phyloP scores from a whole-genome alignment of 1,284 basidiomycete species.

The Boletus mariae region DNA sequence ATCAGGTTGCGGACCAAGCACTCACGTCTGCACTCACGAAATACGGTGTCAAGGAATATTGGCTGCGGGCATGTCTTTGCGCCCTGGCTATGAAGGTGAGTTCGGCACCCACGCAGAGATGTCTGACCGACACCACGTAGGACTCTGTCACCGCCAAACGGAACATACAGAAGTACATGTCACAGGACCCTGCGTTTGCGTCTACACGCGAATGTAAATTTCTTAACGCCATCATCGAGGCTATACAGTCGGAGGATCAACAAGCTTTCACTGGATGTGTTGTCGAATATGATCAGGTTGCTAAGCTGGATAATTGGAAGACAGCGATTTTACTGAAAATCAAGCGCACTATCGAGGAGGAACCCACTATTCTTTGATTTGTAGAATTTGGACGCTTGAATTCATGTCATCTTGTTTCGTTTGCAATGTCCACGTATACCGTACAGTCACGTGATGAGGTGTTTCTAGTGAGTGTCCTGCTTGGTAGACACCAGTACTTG shows the following conservation, averaged over 20 bases:
- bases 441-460: neutral
- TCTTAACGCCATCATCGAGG: conserved; percentile 69
- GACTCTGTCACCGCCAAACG: conserved; percentile 83
- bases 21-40: conserved; percentile 87
- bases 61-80: conserved; percentile 86
- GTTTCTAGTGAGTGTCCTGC: neutral
- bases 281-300: conserved; percentile 83
- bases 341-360: conserved; percentile 75
- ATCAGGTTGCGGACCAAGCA: conserved; percentile 87
- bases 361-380: conserved; percentile 40
- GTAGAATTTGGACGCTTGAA: neutral
- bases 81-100: conserved; percentile 85
- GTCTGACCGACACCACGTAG: conserved; percentile 39
- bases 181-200: conserved; percentile 77
- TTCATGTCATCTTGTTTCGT: neutral
- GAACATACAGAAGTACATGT: conserved; percentile 71
- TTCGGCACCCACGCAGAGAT: conserved; percentile 11
- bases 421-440: neutral
- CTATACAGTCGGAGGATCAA: conserved; percentile 75
- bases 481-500: neutral
- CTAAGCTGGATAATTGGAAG: conserved; percentile 94
- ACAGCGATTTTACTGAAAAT: conserved; percentile 84
- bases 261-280: conserved; percentile 80
- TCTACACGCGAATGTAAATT: conserved; percentile 92
- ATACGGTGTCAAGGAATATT: conserved; percentile 98